These are phyloP conservation scores for Ensete ventricosum DNA, from an alignment of 176 grass and related monocot genomes.

Conservation along the genomic window DNA sequence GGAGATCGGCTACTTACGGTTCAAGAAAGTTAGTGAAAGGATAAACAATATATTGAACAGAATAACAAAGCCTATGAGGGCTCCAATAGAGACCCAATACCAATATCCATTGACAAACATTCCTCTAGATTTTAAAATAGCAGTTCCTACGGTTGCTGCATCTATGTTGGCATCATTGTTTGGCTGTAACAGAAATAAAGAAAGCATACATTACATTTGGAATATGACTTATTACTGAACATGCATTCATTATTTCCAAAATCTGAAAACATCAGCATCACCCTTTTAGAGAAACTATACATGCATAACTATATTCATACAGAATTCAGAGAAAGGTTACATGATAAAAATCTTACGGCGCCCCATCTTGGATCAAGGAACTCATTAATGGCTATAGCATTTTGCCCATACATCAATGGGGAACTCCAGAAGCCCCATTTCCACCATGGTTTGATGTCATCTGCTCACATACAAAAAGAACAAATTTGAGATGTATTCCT, in stretches of 20 bases:
- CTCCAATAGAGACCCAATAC: slow-evolving; percentile 74
- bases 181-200: slow-evolving; percentile 28
- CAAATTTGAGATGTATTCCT: background rate
- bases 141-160: slow-evolving; percentile 57
- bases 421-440: slow-evolving; percentile 90
- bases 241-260: background rate
- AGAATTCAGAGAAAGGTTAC: background rate
- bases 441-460: slow-evolving; percentile 90
- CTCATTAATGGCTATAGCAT: slow-evolving; percentile 77
- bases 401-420: slow-evolving; percentile 82
- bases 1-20: slow-evolving; percentile 39
- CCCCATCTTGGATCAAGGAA: slow-evolving; percentile 82
- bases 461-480: slow-evolving; percentile 23
- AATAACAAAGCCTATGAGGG: slow-evolving; percentile 46
- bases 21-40: slow-evolving; percentile 47
- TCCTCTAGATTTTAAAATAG: slow-evolving; percentile 74
- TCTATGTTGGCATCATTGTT: slow-evolving; percentile 46
- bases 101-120: slow-evolving; percentile 48
- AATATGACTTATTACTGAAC: background rate
- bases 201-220: background rate
- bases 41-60: slow-evolving; percentile 71
- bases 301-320: background rate
- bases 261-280: background rate
- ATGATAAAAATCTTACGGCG: slow-evolving; percentile 33
- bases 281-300: background rate